phyloP scores from a whole-genome alignment of 345 rosid genomes.

The Cardiospermum halicacabum region DNA sequence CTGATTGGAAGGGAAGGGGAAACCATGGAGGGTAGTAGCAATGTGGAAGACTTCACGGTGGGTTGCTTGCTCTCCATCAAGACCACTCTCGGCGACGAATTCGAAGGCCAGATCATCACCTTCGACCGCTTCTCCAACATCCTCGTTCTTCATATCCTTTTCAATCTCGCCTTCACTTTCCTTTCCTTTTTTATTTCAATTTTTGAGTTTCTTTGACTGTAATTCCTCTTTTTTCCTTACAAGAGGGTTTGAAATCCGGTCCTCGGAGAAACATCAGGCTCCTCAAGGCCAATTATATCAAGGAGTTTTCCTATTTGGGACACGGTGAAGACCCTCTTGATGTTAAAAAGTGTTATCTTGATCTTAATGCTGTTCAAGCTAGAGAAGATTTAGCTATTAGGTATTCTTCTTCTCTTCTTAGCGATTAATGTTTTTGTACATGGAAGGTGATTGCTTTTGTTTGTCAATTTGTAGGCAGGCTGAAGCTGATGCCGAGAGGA shows the following conservation, averaged over 20 bases:
- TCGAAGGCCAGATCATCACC: constrained; percentile 83
- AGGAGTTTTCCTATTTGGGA: constrained; percentile 55
- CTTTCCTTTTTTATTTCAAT: neutral
- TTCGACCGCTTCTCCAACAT: constrained; percentile 90
- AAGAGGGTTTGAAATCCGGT: constrained; percentile 59
- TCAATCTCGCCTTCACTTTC: neutral
- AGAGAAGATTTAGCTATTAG: constrained; percentile 80
- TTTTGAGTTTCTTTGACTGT: constrained; percentile 34
- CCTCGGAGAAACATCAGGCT: constrained; percentile 54
- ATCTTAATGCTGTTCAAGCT: constrained; percentile 57
- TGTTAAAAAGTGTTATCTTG: constrained; percentile 50
- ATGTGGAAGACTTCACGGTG: constrained; percentile 62
- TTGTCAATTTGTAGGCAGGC: constrained; percentile 60
- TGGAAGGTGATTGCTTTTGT: neutral
- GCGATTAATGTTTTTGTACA: neutral
- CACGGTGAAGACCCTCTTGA: constrained; percentile 86
- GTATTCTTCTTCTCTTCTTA: constrained; percentile 25
- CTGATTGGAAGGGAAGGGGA: too few relatives aligned
- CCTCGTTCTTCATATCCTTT: constrained; percentile 93
- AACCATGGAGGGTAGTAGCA: constrained; percentile 13
- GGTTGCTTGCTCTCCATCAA: constrained; percentile 85
- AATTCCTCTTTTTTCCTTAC: constrained; percentile 34
- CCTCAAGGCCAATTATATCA: constrained; percentile 72
- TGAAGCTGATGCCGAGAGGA: constrained; percentile 75
- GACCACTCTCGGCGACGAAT: constrained; percentile 89